Percentiles rank a stretch among this genome's conserved stretches.
phyloP scores from a whole-genome alignment of 306 rosid genomes.

The Abrus pulchellus region DNA sequence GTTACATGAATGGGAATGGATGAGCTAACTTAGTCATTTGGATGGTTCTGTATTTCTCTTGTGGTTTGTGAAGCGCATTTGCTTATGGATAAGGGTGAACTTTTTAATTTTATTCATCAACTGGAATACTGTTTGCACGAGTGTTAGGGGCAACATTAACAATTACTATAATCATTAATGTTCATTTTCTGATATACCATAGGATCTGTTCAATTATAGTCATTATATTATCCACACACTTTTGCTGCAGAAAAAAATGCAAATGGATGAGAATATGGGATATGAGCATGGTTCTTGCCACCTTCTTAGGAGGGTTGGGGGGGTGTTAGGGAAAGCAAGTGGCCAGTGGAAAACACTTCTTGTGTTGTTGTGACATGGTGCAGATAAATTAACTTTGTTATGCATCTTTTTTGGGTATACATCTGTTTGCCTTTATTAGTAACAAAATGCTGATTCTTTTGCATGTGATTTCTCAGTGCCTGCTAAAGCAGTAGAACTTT shows the following conservation, averaged over 20 bases:
- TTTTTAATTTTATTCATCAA: background rate
- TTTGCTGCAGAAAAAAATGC: background rate
- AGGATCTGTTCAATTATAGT: background rate
- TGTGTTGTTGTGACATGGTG: constrained; percentile 7
- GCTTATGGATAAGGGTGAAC: background rate
- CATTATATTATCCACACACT: background rate
- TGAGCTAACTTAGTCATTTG: background rate
- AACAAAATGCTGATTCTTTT: constrained; percentile 45
- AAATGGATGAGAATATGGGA: constrained; percentile 11
- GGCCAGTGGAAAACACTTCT: background rate
- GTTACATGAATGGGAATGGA: constrained; percentile 33
- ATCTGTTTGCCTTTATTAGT: constrained; percentile 24
- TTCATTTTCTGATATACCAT: background rate
- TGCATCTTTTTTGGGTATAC: constrained; percentile 2
- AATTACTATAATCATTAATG: background rate
- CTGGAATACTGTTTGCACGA: background rate
- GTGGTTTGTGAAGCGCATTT: constrained; percentile 22
- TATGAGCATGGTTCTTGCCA: background rate
- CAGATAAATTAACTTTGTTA: background rate
- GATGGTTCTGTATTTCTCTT: constrained; percentile 4
- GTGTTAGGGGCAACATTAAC: background rate
- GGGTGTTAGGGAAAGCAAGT: background rate
- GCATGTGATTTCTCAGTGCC: constrained; percentile 67
- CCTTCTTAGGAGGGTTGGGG: background rate
- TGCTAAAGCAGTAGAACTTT: constrained; percentile 78